Percentiles rank a stretch among this genome's conserved stretches.
Evolutionary conservation across 129 eudicot genomes (phyloP).

Genomic region (Lactuca sativa): DNA sequence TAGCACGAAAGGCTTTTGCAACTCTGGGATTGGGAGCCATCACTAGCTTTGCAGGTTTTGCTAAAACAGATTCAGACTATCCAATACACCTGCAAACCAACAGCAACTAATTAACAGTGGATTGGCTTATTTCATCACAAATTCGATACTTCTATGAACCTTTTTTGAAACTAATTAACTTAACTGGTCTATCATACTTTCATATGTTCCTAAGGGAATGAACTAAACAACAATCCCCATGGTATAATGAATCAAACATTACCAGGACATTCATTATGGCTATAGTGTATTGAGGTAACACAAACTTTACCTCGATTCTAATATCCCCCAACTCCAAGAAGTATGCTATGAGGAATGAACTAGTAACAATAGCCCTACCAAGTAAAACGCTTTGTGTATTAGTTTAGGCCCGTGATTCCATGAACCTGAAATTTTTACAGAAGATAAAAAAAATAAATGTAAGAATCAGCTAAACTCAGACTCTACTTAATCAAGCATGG

Average conservation of each 20-base stretch:
- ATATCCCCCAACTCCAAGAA: slow-evolving; percentile 2
- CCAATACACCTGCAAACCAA: slow-evolving; percentile 14
- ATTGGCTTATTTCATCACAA: not conserved
- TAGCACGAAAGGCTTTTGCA: slow-evolving; percentile 73
- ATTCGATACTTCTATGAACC: not conserved
- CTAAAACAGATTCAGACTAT: slow-evolving; percentile 28
- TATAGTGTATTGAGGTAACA: not conserved
- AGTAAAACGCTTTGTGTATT: slow-evolving; percentile 11
- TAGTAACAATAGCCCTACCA: not conserved
- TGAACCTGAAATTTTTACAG: not conserved
- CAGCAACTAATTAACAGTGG: slow-evolving; percentile 1
- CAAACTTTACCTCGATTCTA: not conserved
- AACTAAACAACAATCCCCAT: not conserved
- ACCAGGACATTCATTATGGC: not conserved
- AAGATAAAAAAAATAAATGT: not conserved
- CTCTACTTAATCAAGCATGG: not conserved
- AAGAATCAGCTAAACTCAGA: not conserved
- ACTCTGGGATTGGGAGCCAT: slow-evolving; percentile 62
- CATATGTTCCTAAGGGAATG: slow-evolving; percentile 2
- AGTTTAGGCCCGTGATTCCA: not conserved
- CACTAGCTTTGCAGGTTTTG: slow-evolving; percentile 12
- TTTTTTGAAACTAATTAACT: not conserved
- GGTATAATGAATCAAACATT: not conserved
- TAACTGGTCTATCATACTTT: slow-evolving; percentile 5
- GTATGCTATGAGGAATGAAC: slow-evolving; percentile 2